Evolutionary conservation across 352 stramenopile genomes (phyloP).

Genomic region (Globisporangium solare): DNA sequence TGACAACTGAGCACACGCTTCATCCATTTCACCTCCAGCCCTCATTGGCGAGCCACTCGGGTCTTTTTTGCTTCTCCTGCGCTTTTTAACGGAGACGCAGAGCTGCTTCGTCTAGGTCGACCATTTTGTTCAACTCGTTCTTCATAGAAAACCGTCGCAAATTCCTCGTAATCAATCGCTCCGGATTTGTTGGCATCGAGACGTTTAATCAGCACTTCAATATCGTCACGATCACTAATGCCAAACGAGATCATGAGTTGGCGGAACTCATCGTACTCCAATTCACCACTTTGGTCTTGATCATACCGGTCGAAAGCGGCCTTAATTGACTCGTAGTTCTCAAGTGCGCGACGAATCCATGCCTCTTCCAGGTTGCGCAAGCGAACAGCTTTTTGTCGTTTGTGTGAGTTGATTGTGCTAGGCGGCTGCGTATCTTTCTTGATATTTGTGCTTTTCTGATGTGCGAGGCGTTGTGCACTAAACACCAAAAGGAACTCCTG

Average conservation of each 20-base stretch:
- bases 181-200: conserved; percentile 43
- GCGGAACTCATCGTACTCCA: conserved; percentile 45
- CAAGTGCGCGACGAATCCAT: conserved; percentile 44
- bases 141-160: conserved; percentile 57
- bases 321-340: conserved; percentile 22
- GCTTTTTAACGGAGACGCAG: neutral
- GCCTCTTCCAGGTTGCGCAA: conserved; percentile 33
- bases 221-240: conserved; percentile 34
- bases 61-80: conserved; percentile 22
- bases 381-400: conserved; percentile 23
- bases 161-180: conserved; percentile 60
- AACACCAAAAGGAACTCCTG: conserved; percentile 59
- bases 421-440: neutral
- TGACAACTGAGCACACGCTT: conserved; percentile 54
- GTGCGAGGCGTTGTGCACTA: conserved; percentile 22
- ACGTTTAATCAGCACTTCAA: conserved; percentile 36
- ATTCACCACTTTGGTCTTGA: conserved; percentile 29
- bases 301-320: conserved; percentile 44
- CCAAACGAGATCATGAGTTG: conserved; percentile 46
- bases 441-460: conserved; percentile 7
- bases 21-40: conserved; percentile 64
- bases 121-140: conserved; percentile 7
- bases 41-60: conserved; percentile 27
- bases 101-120: neutral
- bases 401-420: conserved; percentile 8